Evolutionary conservation across 192 early-diverging fungal species (phyloP), one percentile per base, ranked within the genome.

Genomic region (Piromyces finnis): DNA sequence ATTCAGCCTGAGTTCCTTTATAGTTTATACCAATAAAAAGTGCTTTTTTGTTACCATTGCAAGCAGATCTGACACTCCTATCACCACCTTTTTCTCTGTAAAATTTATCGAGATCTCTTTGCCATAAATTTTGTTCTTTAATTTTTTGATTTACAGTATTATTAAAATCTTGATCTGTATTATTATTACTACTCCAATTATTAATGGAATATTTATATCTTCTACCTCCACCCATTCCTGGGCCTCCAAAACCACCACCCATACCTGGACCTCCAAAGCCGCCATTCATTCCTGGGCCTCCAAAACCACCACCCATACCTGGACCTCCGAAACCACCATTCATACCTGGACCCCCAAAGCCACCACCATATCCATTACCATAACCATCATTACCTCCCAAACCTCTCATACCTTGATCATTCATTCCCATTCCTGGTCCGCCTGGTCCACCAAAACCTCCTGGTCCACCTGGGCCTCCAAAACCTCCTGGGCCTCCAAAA

Each of bases 11-110:
- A 68, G 80, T 84, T 78, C 83, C 84, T 78, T 84, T 86, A 85
- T 90, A 90, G 85, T 90, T 90, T 82, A 88, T 87, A 29, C 89
- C 89, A 15, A 90, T 84, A 27, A 90, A 82, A 15, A 90, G 83
- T 39, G 89, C 89, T 39, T 90, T 86, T 14, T 51, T 51, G 22
- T 51, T 51, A 51, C 41, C 41, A 51, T 51, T 14, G 22, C 41
- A 51, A 1, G 41, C 14, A 22, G 41, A 51, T 51, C 41, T 51
- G 7, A 51, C 41, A 51, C 41, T 22, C 22, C 41, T 51, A 22
- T 51, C 41, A 51, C 41, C 41, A 51, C 41, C 41, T 22, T 51
- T 51, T 51, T 51, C 41, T 22, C 15, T 17, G 41, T 51, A 51
- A 7, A 51, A 51, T 0, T 18, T 17, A 51, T 51, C 18, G 4